Conservation (phyloP, 2,329 filamentous ascomycete genomes). For the Sclerotinia nivalis region DNA sequence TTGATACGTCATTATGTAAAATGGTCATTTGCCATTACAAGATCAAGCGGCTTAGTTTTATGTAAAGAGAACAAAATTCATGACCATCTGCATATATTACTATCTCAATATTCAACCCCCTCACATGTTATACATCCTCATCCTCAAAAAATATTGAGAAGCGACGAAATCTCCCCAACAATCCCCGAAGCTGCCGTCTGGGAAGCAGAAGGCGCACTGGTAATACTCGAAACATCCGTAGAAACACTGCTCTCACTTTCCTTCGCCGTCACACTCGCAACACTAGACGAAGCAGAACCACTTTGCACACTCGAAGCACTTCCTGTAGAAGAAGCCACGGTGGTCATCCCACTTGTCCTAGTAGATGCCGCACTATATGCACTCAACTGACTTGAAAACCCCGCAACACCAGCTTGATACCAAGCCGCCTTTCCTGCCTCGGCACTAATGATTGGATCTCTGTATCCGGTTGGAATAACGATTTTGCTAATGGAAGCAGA, state of each 20-base stretch:
- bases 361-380: constrained; percentile 2
- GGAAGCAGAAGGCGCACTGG: neutral
- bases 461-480: constrained; percentile 4
- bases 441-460: constrained; percentile 4
- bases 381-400: neutral
- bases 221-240: neutral
- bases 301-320: neutral
- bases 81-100: neutral
- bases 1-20: too few relatives aligned
- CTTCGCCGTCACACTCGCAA: neutral
- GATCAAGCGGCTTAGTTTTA: neutral
- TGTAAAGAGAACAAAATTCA: neutral
- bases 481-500: constrained; percentile 16
- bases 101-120: neutral
- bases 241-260: neutral
- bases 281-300: neutral
- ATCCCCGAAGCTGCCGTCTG: neutral
- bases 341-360: constrained; percentile 7
- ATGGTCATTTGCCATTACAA: neutral
- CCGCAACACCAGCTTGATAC: neutral
- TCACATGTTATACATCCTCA: neutral
- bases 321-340: neutral
- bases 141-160: neutral
- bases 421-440: neutral
- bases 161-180: neutral